phyloP scores from a whole-genome alignment of 2,329 filamentous ascomycete genomes.

The Xylaria sp. region DNA sequence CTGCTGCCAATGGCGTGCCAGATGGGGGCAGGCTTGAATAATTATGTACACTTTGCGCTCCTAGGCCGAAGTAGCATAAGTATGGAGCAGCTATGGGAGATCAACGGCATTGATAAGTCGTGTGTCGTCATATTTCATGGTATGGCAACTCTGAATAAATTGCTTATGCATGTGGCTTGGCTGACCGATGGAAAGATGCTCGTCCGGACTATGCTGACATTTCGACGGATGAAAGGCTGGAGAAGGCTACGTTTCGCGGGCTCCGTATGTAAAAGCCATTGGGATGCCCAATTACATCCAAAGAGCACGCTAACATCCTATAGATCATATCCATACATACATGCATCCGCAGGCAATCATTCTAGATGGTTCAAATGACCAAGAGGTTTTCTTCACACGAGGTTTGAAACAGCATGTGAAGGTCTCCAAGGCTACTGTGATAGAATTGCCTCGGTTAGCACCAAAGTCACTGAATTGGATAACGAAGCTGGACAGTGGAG shows the following conservation, averaged over 20 bases:
- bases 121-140: slow-evolving; percentile 71
- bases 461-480: slow-evolving; percentile 76
- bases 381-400: slow-evolving; percentile 71
- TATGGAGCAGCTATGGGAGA: slow-evolving; percentile 69
- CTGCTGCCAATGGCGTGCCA: slow-evolving; percentile 84
- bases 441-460: slow-evolving; percentile 72
- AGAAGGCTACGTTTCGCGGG: slow-evolving; percentile 66
- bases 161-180: background rate
- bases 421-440: slow-evolving; percentile 63
- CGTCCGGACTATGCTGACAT: slow-evolving; percentile 73
- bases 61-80: slow-evolving; percentile 75
- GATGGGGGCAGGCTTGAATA: slow-evolving; percentile 74
- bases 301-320: slow-evolving; percentile 29
- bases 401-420: slow-evolving; percentile 62
- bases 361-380: slow-evolving; percentile 68
- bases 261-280: slow-evolving; percentile 56
- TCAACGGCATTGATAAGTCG: slow-evolving; percentile 77
- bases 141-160: slow-evolving; percentile 35
- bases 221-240: slow-evolving; percentile 74
- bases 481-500: slow-evolving; percentile 73
- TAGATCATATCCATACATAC: slow-evolving; percentile 71
- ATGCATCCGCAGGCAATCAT: slow-evolving; percentile 80
- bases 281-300: background rate
- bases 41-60: slow-evolving; percentile 80
- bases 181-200: slow-evolving; percentile 61